Conservation (phyloP, 139 green algal species). For the Chlamydomonas schloesseri region DNA sequence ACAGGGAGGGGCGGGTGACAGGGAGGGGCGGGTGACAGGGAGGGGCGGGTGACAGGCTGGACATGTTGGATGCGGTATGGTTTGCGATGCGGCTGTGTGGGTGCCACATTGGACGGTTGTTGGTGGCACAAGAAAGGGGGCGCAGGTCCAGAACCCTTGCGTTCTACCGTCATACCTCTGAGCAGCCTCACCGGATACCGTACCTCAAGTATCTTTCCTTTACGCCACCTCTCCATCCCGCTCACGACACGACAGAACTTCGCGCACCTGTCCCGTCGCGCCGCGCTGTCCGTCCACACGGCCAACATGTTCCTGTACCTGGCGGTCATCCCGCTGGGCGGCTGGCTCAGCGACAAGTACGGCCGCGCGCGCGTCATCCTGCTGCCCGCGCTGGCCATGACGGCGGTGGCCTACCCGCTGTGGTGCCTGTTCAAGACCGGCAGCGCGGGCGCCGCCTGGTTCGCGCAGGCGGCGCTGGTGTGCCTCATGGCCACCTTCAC, state of each 20-base stretch:
- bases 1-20: no score
- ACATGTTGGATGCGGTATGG: no score
- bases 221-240: neutral
- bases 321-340: slow-evolving; percentile 48
- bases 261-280: neutral
- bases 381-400: slow-evolving; percentile 12
- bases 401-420: slow-evolving; percentile 42
- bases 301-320: slow-evolving; percentile 58
- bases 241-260: slow-evolving; percentile 30
- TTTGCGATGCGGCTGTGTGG: no score
- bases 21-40: no score
- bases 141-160: no score
- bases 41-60: no score
- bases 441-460: slow-evolving; percentile 7
- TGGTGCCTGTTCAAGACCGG: slow-evolving; percentile 40
- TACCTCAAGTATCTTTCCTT: neutral
- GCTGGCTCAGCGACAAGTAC: slow-evolving; percentile 51
- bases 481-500: slow-evolving; percentile 22
- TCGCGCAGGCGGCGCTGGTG: slow-evolving; percentile 14
- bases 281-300: slow-evolving; percentile 45
- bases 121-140: no score
- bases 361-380: slow-evolving; percentile 28
- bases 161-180: no score
- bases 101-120: no score
- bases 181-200: no score